Base-by-base conservation (phyloP, 2,329 filamentous ascomycete genomes). In the Fusarium tanahbumbuense region DNA sequence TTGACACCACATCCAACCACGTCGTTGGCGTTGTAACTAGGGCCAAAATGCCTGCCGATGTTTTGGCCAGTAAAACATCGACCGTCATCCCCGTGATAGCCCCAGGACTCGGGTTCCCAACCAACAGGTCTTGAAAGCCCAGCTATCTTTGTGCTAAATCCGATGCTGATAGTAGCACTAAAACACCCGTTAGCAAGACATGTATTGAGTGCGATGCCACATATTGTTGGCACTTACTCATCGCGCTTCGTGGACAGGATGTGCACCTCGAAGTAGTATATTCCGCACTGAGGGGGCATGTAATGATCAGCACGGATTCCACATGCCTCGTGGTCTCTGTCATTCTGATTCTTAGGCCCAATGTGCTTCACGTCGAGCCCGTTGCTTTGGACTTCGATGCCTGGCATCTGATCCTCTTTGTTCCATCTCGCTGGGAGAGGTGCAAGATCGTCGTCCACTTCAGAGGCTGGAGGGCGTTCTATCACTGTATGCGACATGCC, bases 211-310 rank as follows among this genome's bases (percentile, higher is more conserved):
- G 27, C 18, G 34, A 28, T 15, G 18, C 9, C 25, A 18, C 56
- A 28, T 32, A 27, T 23, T 22, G 52, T 58, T 11, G 23, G n/a
- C 12, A 85, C 86, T 56, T 81, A 89, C 86, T 89, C 87, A 45
- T 88, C 85, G 68, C 81, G 80, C 75, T 84, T 86, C 55, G 81
- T 83, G 18, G 82, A 81, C 27, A 86, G 61, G 49, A 89, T 82
- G 18, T 81, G 81, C 25, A 91, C 85, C 78, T 99, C 96, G 76
- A 90, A 99, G 79, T 99, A 99, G 80, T 97, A 99, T 64, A 99
- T 91, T 3, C 96, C 96, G 72, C 93, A 96, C 76, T 97, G 92
- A 37, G 89, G 86, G 6, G 96, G 94, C 89, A 98, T 98, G 50
- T 90, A 88, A 78, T 94, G 86, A 78, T 99, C 92, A 28, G 94